Conservation (phyloP, 768 basidiomycete genomes). For the Clathrus columnatus region DNA sequence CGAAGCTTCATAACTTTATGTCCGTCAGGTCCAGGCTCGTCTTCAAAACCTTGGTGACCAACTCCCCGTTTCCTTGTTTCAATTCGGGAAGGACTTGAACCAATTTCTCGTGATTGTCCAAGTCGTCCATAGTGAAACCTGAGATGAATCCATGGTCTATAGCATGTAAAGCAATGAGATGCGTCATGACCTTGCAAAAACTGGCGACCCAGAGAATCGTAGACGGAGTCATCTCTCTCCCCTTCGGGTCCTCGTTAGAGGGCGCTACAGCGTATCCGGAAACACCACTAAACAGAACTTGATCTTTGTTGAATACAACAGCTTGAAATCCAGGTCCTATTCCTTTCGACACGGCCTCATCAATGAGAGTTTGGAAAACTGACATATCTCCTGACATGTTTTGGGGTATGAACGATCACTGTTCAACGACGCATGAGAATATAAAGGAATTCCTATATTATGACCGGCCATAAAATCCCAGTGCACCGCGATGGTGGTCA, state of each 20-base stretch:
- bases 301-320: neutral
- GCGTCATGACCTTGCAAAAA: neutral
- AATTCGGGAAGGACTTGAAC: neutral
- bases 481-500: too few relatives aligned
- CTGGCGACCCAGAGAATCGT: neutral
- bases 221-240: neutral
- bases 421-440: too few relatives aligned
- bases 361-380: neutral
- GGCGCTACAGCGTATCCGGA: neutral
- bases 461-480: too few relatives aligned
- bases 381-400: too few relatives aligned
- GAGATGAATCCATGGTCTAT: neutral
- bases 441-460: too few relatives aligned
- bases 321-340: neutral
- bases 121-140: neutral
- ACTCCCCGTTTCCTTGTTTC: neutral
- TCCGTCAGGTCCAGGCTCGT: neutral
- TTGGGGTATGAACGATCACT: too few relatives aligned
- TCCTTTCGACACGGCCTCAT: neutral
- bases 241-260: neutral
- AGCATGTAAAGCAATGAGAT: neutral
- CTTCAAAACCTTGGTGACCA: constrained; percentile 2
- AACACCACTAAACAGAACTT: neutral
- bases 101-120: neutral
- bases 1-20: neutral